phyloP scores from a whole-genome alignment of 768 basidiomycete species.

The Mrakia frigida region DNA sequence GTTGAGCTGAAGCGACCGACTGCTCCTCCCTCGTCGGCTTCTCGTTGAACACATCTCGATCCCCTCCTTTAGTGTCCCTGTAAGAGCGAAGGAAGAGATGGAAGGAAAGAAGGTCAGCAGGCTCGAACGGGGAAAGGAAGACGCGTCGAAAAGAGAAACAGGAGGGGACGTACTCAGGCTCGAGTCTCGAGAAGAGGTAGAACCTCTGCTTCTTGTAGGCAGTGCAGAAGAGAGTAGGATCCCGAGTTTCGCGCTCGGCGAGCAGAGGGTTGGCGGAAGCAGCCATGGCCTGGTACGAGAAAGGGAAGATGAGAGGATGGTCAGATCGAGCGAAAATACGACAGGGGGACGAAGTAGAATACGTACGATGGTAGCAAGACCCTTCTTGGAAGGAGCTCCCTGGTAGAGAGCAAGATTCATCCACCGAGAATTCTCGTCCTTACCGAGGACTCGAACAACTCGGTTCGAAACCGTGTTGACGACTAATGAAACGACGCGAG shows the following conservation, averaged over 20 bases:
- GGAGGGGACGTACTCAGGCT: constrained; percentile 67
- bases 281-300: constrained; percentile 68
- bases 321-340: not conserved
- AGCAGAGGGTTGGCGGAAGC: constrained; percentile 93
- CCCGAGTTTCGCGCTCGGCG: constrained; percentile 72
- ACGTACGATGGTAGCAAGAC: constrained; percentile 70
- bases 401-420: constrained; percentile 85
- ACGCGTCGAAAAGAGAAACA: not conserved
- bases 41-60: constrained; percentile 98
- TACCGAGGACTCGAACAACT: constrained; percentile 78
- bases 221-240: constrained; percentile 88
- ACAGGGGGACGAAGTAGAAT: not conserved
- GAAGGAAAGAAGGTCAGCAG: not conserved
- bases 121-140: not conserved
- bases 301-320: constrained; percentile 18
- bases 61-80: constrained; percentile 74
- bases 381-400: constrained; percentile 84
- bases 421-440: constrained; percentile 89
- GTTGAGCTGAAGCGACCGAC: constrained; percentile 57
- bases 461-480: constrained; percentile 93
- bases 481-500: constrained; percentile 52
- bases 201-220: constrained; percentile 89
- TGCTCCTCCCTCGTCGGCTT: constrained; percentile 94
- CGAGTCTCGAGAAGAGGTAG: constrained; percentile 85
- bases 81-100: not conserved